Percentiles rank a stretch among this genome's conserved stretches.
Evolutionary conservation across 306 rosid species (phyloP).

Genomic region (Carpinus fangiana): DNA sequence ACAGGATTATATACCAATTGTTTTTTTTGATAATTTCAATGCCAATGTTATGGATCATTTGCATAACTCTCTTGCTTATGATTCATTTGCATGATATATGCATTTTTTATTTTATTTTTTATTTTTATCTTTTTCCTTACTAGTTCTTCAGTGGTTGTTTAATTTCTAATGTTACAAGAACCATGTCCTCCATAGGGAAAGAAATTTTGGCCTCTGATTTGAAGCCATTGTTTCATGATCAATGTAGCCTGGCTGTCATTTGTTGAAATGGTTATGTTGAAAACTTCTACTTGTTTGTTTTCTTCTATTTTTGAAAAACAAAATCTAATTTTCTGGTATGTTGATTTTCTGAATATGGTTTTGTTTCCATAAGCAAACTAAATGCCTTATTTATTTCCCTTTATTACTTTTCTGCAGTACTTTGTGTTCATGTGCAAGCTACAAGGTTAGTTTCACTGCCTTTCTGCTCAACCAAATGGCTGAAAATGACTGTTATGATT

Average conservation of each 20-base stretch:
- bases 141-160: background rate
- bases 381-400: too few species aligned
- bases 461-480: too few species aligned
- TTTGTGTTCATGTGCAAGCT: too few species aligned
- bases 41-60: constrained; percentile 51
- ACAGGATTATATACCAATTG: constrained; percentile 63
- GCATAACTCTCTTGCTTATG: background rate
- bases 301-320: background rate
- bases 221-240: background rate
- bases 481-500: too few species aligned
- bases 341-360: too few species aligned
- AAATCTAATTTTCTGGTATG: background rate
- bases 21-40: constrained; percentile 57
- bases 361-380: too few species aligned
- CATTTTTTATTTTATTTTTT: too few species aligned
- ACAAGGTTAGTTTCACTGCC: too few species aligned
- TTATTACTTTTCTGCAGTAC: too few species aligned
- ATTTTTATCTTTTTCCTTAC: background rate
- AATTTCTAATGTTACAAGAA: background rate
- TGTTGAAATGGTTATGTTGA: background rate
- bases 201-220: background rate
- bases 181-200: background rate
- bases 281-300: background rate
- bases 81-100: background rate
- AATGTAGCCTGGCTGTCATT: background rate